Evolutionary conservation across 257 asterid species (phyloP), one percentile per base, ranked within the genome.

Genomic region (Schizonepeta tenuifolia): DNA sequence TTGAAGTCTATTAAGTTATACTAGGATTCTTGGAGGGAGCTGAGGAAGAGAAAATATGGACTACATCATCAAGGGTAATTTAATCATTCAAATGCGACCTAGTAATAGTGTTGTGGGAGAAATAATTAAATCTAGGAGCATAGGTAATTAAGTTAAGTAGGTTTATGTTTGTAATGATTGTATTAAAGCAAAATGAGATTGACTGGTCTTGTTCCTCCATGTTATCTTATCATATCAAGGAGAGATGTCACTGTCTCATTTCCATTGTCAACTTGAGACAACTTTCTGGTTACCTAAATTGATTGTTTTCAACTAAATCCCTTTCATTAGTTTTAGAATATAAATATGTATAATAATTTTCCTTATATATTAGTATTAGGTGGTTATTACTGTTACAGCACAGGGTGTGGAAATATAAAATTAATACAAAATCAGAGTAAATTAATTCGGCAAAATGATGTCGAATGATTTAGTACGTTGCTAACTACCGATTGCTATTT

Each of bases 221-320:
- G 82, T 73, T 79, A 76, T 46, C 46, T 75, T 72, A 80, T 80
- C 59, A 72, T 76, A 68, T 72, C 69, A 54, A 9, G 56, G 63
- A 62, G 81, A 54, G 58, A 63, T 67, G 81, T 76, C 84, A 47
- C 12, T 55, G 54, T 80, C 81, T 31, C 7, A 71, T 58, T 50
- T 54, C 43, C 44, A 6, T 51, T 40, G 24, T 77, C 73, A 77
- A 57, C 70, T 63, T 70, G 17, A 12, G 60, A 24, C 73, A 61
- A 75, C 80, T 76, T 85, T 71, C 50, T 54, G 76, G 72, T 78
- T 17, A 75, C 82, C 79, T 78, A 58, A 69, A 62, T 58, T 68
- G 57, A 67, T 11, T 21, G 18, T 44, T 70, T 54, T 55, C 67
- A 51, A 41, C 49, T 69, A 62, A 36, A 31, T 31, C 55, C 55